Conservation (phyloP, 2,329 filamentous ascomycete genomes). For the Exophiala oligosperma region DNA sequence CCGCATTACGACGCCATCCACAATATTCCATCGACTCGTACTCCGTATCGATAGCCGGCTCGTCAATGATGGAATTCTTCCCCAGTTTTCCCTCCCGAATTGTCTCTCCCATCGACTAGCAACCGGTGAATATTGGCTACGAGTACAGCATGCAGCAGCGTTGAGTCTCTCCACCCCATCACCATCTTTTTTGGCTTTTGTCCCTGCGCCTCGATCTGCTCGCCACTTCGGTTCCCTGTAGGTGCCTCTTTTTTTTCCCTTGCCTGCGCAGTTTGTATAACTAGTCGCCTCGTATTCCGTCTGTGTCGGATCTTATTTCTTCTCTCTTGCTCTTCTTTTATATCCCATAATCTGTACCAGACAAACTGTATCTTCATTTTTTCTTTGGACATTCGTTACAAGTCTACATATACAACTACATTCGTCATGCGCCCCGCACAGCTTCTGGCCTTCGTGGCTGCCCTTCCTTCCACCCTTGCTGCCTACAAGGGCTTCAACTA, state of each 20-base stretch:
- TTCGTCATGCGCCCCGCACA: constrained; percentile 33
- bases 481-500: constrained; percentile 51
- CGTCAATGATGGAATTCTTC: not conserved
- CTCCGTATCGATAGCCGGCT: not conserved
- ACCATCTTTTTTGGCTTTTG: not conserved
- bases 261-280: not conserved
- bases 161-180: not conserved
- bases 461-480: constrained; percentile 30
- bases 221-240: constrained; percentile 2
- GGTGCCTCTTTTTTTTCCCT: not conserved
- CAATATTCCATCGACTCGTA: too few species aligned
- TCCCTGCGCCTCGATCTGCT: constrained; percentile 15
- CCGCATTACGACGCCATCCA: too few species aligned
- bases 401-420: not conserved
- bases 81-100: not conserved
- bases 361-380: not conserved
- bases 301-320: not conserved
- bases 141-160: not conserved
- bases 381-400: constrained; percentile 13
- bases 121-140: too few species aligned
- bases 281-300: not conserved
- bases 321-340: not conserved
- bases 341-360: not conserved
- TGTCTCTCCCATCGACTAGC: not conserved
- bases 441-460: constrained; percentile 34